These are phyloP conservation scores for Datura wrightii DNA, from an alignment of 257 asterid species.

Conservation along the genomic window DNA sequence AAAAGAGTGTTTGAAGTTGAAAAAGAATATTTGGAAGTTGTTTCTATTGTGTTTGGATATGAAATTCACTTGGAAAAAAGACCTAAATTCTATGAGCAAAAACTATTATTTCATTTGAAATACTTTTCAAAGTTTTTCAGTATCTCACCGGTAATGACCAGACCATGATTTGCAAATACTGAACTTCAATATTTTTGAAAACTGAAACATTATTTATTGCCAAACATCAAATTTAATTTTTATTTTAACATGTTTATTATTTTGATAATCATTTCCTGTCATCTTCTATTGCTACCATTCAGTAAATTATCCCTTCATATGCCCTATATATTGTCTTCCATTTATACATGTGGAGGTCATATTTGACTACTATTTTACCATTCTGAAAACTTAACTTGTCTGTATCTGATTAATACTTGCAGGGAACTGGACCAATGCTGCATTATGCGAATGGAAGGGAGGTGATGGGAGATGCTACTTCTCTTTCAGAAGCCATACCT, in stretches of 20 bases:
- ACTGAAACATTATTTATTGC: neutral
- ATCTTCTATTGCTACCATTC: neutral
- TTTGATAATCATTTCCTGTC: neutral
- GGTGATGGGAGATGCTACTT: conserved; percentile 42
- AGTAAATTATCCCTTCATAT: neutral
- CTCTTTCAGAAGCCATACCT: conserved; percentile 54
- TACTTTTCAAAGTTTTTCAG: neutral
- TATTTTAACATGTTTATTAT: neutral
- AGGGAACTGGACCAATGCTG: conserved; percentile 76
- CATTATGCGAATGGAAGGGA: conserved; percentile 78
- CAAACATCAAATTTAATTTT: conserved; percentile 4
- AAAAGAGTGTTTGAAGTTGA: neutral
- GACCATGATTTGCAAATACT: neutral
- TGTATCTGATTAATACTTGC: conserved; percentile 37
- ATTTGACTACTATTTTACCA: neutral
- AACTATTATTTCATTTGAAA: neutral
- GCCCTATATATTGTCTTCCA: conserved; percentile 12
- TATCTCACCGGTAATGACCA: neutral
- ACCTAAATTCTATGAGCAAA: neutral
- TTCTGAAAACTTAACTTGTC: conserved; percentile 22
- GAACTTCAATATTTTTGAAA: neutral
- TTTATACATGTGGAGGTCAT: neutral
- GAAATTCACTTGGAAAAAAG: neutral
- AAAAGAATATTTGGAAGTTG: neutral
- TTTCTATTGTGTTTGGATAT: neutral